Conservation (phyloP, 1,139 yeast genomes). For the Suhomyces atakaporum region DNA sequence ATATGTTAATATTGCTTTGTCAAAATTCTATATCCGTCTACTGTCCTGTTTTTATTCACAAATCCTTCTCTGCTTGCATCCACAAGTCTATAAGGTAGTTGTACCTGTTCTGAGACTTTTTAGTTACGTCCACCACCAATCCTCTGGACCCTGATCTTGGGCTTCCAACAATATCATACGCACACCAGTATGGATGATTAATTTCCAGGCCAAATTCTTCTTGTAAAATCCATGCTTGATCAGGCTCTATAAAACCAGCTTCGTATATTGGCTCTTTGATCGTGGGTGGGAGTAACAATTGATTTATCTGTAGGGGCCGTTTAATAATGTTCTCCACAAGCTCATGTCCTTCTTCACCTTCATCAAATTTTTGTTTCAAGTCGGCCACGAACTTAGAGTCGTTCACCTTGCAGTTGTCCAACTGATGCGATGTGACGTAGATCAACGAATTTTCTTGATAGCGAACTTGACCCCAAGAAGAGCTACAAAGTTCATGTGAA, state of each 20-base stretch:
- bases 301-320: slow-evolving; percentile 26
- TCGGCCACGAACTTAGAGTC: slow-evolving; percentile 17
- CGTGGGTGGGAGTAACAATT: slow-evolving; percentile 27
- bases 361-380: slow-evolving; percentile 20
- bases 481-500: slow-evolving; percentile 39
- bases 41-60: background rate
- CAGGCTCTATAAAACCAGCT: slow-evolving; percentile 25
- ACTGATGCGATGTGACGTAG: slow-evolving; percentile 38
- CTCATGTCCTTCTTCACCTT: slow-evolving; percentile 3
- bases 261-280: slow-evolving; percentile 19
- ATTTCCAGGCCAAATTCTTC: slow-evolving; percentile 19
- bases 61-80: slow-evolving; percentile 3
- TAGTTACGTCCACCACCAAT: slow-evolving; percentile 7
- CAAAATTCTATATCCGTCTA: no score
- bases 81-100: slow-evolving; percentile 15
- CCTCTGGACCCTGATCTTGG: slow-evolving; percentile 14
- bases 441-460: slow-evolving; percentile 28
- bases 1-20: no score
- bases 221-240: slow-evolving; percentile 27
- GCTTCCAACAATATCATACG: slow-evolving; percentile 36
- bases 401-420: slow-evolving; percentile 30
- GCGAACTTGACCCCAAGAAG: slow-evolving; percentile 42
- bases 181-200: slow-evolving; percentile 36
- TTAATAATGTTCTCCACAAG: background rate
- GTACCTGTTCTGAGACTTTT: slow-evolving; percentile 9